A percentile compares a stretch with the other conserved stretches of the same genome.
phyloP scores from a whole-genome alignment of 2,329 filamentous ascomycete species.

The Hypomyces perniciosus region DNA sequence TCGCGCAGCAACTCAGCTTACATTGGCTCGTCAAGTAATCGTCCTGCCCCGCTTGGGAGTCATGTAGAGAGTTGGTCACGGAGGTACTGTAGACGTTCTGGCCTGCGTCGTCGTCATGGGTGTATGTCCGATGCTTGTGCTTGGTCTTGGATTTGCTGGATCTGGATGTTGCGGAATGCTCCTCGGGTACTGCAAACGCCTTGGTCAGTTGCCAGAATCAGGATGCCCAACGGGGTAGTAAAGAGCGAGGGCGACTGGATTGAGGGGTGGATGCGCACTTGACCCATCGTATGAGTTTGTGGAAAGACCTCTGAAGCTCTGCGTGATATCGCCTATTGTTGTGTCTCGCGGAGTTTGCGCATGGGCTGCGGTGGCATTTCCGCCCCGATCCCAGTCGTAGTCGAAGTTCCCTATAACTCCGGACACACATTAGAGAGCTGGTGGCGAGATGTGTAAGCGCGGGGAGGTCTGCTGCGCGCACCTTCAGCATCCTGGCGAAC shows the following conservation, averaged over 20 bases:
- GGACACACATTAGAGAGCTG: constrained; percentile 3
- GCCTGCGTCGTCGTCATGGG: constrained; percentile 7
- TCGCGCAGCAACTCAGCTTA: constrained; percentile 6
- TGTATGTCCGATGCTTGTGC: constrained; percentile 11
- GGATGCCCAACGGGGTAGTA: background rate
- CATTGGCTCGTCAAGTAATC: constrained; percentile 10
- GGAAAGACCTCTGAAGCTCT: constrained; percentile 8
- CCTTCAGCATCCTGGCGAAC: constrained; percentile 22
- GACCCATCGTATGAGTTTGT: constrained; percentile 4
- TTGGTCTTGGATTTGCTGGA: constrained; percentile 12
- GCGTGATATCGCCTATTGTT: constrained; percentile 10
- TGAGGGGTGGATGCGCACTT: constrained; percentile 3
- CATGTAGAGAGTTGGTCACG: constrained; percentile 4
- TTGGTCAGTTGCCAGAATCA: constrained; percentile 2
- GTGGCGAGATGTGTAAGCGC: constrained; percentile 5
- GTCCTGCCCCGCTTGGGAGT: constrained; percentile 8
- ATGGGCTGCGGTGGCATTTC: constrained; percentile 6
- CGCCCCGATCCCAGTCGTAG: constrained; percentile 16
- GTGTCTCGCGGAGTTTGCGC: constrained; percentile 13
- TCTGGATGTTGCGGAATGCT: constrained; percentile 7
- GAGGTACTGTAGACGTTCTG: constrained; percentile 8
- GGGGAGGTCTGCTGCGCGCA: constrained; percentile 11
- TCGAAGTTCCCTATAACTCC: constrained; percentile 14
- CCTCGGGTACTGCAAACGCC: constrained; percentile 5
- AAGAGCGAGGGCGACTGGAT: background rate